Base-by-base conservation (phyloP, 2,329 filamentous ascomycete species). In the Stagonosporopsis tanaceti region DNA sequence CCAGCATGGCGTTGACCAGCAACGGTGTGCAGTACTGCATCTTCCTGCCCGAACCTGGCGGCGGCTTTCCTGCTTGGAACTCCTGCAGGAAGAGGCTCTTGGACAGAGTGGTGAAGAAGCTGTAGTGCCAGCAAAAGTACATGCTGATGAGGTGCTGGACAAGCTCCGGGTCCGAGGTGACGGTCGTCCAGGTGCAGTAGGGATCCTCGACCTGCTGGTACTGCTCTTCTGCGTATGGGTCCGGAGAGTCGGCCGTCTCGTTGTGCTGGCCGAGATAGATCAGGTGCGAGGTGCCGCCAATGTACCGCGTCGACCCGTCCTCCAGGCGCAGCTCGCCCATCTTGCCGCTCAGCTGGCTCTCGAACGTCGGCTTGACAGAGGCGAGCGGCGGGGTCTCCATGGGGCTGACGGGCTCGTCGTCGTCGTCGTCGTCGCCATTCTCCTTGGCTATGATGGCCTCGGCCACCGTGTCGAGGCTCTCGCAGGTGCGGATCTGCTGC, bases 81-180 rank as follows among this genome's bases (percentile, higher is more conserved):
- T 98, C 93, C 39, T 89, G 85, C 72, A 91, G 93, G 73, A 99
- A 98, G 30, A 96, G 80, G 35, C 84, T 87, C 74, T 92, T 96
- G 12, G 93, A 94, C 6, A 98, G 81, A 0, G 91, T 95, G 4
- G 93, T 94, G 75, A 98, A 99, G 78, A 95, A 98, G 17, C 93
- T 89, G 76, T 98, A 98, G 77, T 98, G 95, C 90, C 94, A 98
- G 67, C 89, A 92, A 78, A 98, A 98, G 78, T 99, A 99, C 91
- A 98, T 93, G 70, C 93, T 94, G 72, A 99, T 87, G 17, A 99
- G 85, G 76, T 97, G 94, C 15, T 88, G 85, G 66, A 97, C 87
- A 42, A 97, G 82, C 51, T 90, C 85, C 24, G 87, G 83, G 73
- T 97, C 92, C 47, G 87, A 82, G 1, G 92, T 97, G 42, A 97